Evolutionary conservation across 2,329 filamentous ascomycete genomes (phyloP).

Genomic region (Bipolaris gigantea): DNA sequence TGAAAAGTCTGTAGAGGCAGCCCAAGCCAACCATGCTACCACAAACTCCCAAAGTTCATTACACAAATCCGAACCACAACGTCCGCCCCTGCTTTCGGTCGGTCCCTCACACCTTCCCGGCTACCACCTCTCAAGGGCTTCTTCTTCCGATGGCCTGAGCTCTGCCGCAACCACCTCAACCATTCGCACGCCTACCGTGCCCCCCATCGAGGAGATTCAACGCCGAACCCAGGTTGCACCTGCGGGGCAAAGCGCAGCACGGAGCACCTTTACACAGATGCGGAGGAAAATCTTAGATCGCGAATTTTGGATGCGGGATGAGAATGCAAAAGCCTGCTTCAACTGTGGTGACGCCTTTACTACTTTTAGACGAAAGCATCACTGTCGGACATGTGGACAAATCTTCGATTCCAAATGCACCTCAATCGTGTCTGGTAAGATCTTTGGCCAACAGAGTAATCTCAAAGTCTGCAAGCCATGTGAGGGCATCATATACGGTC

Average conservation of each 20-base stretch:
- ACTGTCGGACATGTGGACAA: slow-evolving; percentile 93
- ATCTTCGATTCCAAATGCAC: slow-evolving; percentile 98
- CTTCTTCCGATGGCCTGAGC: slow-evolving; percentile 50
- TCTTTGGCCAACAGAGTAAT: slow-evolving; percentile 82
- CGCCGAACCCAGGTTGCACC: slow-evolving; percentile 22
- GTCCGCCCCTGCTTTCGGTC: slow-evolving; percentile 48
- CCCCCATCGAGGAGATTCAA: slow-evolving; percentile 38
- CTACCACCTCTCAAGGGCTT: slow-evolving; percentile 50
- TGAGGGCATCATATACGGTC: slow-evolving; percentile 84
- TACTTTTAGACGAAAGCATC: slow-evolving; percentile 93
- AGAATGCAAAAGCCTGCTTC: slow-evolving; percentile 97
- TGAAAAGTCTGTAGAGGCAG: slow-evolving; percentile 29
- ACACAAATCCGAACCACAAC: slow-evolving; percentile 35
- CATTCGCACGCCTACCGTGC: slow-evolving; percentile 34
- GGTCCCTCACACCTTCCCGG: slow-evolving; percentile 54
- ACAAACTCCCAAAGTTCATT: slow-evolving; percentile 29
- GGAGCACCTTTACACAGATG: slow-evolving; percentile 59
- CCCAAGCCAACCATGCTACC: slow-evolving; percentile 24
- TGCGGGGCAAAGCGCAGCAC: slow-evolving; percentile 46
- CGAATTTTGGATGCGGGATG: slow-evolving; percentile 99
- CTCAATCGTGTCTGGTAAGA: slow-evolving; percentile 80
- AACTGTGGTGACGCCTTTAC: slow-evolving; percentile 87
- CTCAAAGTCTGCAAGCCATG: slow-evolving; percentile 92
- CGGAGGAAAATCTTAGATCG: slow-evolving; percentile 86
- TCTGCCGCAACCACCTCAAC: slow-evolving; percentile 42